Conservation (phyloP, 768 basidiomycete genomes). For the Leccinum subtestaceum region DNA sequence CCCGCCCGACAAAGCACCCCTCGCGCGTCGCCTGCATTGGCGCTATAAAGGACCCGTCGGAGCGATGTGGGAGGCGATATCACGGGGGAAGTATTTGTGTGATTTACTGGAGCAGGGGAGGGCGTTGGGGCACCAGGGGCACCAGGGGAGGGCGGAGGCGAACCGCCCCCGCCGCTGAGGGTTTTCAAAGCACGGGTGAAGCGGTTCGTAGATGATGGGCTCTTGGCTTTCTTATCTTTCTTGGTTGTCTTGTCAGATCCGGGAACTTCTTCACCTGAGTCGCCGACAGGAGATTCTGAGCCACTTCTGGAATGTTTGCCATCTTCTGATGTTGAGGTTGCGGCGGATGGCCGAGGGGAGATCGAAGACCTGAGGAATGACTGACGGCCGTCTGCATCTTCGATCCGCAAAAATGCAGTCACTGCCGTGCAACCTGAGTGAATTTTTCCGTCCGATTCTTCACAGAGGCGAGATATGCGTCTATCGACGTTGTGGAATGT, state of each 20-base stretch:
- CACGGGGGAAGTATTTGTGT: constrained; percentile 25
- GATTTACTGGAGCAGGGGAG: constrained; percentile 29
- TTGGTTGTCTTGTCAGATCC: constrained; percentile 34
- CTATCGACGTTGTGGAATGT: constrained; percentile 94
- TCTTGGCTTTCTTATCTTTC: constrained; percentile 44
- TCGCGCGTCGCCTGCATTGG: constrained; percentile 95
- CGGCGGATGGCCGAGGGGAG: constrained; percentile 30
- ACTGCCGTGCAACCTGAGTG: constrained; percentile 98
- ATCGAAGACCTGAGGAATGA: constrained; percentile 49
- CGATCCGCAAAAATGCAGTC: constrained; percentile 90
- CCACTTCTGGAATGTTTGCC: constrained; percentile 31
- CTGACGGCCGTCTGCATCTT: constrained; percentile 74
- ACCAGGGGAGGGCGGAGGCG: constrained; percentile 17
- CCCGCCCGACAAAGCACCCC: constrained; percentile 91
- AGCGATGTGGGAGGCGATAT: constrained; percentile 47
- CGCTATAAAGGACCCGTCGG: constrained; percentile 85
- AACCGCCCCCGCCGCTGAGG: constrained; percentile 37
- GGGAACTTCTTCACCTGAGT: constrained; percentile 37
- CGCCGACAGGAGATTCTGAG: constrained; percentile 45
- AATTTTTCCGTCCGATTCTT: constrained; percentile 86
- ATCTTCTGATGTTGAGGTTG: constrained; percentile 32
- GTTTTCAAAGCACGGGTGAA: constrained; percentile 56
- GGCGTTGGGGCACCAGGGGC: constrained; percentile 6
- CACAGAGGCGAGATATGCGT: constrained; percentile 77
- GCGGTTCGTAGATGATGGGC: constrained; percentile 41